Evolutionary conservation across 192 early-diverging fungal genomes (phyloP).

Genomic region (Backusella liffmaniae): DNA sequence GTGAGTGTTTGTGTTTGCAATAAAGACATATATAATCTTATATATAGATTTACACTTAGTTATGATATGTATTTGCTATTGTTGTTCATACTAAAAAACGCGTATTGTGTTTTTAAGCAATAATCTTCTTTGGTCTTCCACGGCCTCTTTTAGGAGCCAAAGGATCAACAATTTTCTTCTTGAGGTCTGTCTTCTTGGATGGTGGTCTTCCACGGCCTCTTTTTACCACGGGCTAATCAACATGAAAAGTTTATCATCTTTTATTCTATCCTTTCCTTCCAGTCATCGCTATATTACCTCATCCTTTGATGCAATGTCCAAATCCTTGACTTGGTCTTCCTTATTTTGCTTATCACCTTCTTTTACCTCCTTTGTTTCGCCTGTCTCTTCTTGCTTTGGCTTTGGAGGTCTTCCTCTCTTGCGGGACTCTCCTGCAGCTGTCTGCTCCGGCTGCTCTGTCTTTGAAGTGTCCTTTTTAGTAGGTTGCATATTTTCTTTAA

Average conservation of each 20-base stretch:
- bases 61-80: background rate
- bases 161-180: background rate
- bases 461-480: background rate
- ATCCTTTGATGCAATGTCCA: background rate
- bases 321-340: background rate
- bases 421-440: background rate
- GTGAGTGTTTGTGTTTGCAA: background rate
- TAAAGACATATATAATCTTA: background rate
- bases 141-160: conserved; percentile 13
- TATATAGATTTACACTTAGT: background rate
- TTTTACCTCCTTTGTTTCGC: background rate
- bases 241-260: background rate
- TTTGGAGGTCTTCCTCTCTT: conserved; percentile 1
- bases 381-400: background rate
- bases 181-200: background rate
- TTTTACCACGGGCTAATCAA: conserved; percentile 11
- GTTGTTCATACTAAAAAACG: background rate
- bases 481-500: background rate
- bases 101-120: conserved; percentile 9
- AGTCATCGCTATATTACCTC: background rate
- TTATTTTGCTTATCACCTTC: background rate
- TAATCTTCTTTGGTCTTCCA: conserved; percentile 19
- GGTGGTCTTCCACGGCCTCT: conserved; percentile 12
- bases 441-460: background rate
- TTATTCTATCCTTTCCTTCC: background rate